phyloP scores from a whole-genome alignment of 768 basidiomycete genomes.

The Termitomyces sp. region DNA sequence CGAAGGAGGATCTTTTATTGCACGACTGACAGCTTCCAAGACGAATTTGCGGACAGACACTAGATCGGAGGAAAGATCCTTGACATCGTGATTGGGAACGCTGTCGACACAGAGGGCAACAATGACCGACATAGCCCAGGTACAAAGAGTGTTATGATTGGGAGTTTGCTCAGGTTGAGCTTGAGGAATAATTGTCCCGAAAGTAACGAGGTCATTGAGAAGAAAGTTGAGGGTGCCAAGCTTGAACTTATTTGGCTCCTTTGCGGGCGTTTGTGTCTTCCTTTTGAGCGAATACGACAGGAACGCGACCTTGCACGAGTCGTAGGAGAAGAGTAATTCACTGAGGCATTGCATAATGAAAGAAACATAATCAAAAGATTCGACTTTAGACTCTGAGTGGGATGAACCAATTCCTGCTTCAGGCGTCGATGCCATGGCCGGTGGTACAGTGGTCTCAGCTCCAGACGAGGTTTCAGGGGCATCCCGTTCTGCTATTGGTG shows the following conservation, averaged over 20 bases:
- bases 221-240: constrained; percentile 74
- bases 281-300: constrained; percentile 74
- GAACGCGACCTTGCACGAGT: constrained; percentile 85
- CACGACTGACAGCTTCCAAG: constrained; percentile 81
- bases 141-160: constrained; percentile 61
- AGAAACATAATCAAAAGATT: constrained; percentile 55
- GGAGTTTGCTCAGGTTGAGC: constrained; percentile 55
- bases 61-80: constrained; percentile 76
- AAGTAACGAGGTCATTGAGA: constrained; percentile 78
- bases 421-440: not conserved
- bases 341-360: constrained; percentile 91
- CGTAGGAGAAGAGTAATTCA: constrained; percentile 91
- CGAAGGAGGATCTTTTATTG: constrained; percentile 73
- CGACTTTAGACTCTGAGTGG: constrained; percentile 10
- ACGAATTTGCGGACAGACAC: constrained; percentile 91
- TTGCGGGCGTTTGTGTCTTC: constrained; percentile 54
- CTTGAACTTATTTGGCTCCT: constrained; percentile 62
- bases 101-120: constrained; percentile 93
- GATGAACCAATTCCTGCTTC: not conserved
- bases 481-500: constrained; percentile 8
- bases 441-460: not conserved
- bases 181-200: constrained; percentile 66
- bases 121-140: constrained; percentile 87
- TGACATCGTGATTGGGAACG: constrained; percentile 56
- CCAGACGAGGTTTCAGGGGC: not conserved